Conservation (phyloP, 805 yeast species). For the Wickerhamomyces canadensis region DNA sequence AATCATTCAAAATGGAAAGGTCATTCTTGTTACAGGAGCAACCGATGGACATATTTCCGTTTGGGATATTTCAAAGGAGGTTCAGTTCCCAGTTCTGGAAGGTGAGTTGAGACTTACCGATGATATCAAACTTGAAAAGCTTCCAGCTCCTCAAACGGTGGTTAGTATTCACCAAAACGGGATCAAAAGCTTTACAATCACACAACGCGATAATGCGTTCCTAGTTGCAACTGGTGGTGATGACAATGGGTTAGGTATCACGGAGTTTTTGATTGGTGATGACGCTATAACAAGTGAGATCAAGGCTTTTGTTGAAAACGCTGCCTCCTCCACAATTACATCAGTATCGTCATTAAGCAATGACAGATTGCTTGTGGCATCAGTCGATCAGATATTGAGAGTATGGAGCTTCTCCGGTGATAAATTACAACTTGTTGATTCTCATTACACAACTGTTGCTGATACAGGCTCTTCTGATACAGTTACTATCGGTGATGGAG, state of each 20-base stretch:
- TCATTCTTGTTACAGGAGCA: slow-evolving; percentile 51
- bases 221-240: slow-evolving; percentile 81
- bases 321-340: slow-evolving; percentile 87
- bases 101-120: slow-evolving; percentile 3
- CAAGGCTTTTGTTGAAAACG: slow-evolving; percentile 38
- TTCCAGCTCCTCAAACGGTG: slow-evolving; percentile 29
- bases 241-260: slow-evolving; percentile 65
- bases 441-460: slow-evolving; percentile 73
- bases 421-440: slow-evolving; percentile 28
- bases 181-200: slow-evolving; percentile 52
- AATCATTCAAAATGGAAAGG: slow-evolving; percentile 23
- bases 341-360: slow-evolving; percentile 38
- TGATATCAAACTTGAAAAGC: slow-evolving; percentile 1
- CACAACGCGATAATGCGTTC: slow-evolving; percentile 14
- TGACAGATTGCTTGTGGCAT: slow-evolving; percentile 47
- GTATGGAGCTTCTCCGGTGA: slow-evolving; percentile 45
- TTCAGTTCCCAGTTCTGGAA: slow-evolving; percentile 18
- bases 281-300: slow-evolving; percentile 21
- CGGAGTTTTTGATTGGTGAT: slow-evolving; percentile 28
- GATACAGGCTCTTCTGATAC: slow-evolving; percentile 78
- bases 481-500: slow-evolving; percentile 21
- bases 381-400: slow-evolving; percentile 79
- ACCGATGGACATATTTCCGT: slow-evolving; percentile 78
- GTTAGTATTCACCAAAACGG: slow-evolving; percentile 80
- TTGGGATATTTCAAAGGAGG: slow-evolving; percentile 44